These are phyloP conservation scores for Vigna unguiculata DNA, from an alignment of 306 rosid species.

Conservation along the genomic window DNA sequence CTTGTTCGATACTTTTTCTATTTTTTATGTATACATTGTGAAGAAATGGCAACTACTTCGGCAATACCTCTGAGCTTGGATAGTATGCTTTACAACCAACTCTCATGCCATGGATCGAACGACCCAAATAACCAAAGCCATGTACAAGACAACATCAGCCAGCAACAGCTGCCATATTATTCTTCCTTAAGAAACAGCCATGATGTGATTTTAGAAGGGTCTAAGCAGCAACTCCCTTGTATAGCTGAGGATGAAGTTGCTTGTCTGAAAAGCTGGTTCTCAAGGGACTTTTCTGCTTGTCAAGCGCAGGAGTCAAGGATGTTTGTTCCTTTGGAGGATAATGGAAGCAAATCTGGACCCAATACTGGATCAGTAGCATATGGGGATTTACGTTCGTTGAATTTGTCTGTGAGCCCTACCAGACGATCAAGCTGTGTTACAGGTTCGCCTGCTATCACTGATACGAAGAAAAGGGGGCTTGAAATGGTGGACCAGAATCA, in stretches of 20 bases:
- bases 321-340: slow-evolving; percentile 52
- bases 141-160: slow-evolving; percentile 38
- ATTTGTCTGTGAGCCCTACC: slow-evolving; percentile 73
- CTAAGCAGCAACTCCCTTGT: slow-evolving; percentile 52
- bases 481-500: slow-evolving; percentile 55
- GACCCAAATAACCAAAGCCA: slow-evolving; percentile 45
- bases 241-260: slow-evolving; percentile 47
- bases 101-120: slow-evolving; percentile 44
- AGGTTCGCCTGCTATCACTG: slow-evolving; percentile 50
- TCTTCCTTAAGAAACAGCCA: slow-evolving; percentile 47
- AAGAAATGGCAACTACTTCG: slow-evolving; percentile 57
- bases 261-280: slow-evolving; percentile 58
- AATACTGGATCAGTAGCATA: slow-evolving; percentile 49
- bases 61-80: slow-evolving; percentile 68
- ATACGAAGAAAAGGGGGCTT: slow-evolving; percentile 70
- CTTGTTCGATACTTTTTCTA: slow-evolving; percentile 35
- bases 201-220: slow-evolving; percentile 48
- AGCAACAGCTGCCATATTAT: slow-evolving; percentile 48
- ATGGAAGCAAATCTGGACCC: slow-evolving; percentile 60
- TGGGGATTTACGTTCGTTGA: slow-evolving; percentile 68
- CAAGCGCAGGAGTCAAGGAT: slow-evolving; percentile 48
- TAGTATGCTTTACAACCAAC: slow-evolving; percentile 57
- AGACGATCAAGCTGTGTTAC: slow-evolving; percentile 77
- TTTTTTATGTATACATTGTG: slow-evolving; percentile 2
- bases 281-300: slow-evolving; percentile 47